Base-by-base conservation (phyloP, 768 basidiomycete species). In the Mycena filopes region DNA sequence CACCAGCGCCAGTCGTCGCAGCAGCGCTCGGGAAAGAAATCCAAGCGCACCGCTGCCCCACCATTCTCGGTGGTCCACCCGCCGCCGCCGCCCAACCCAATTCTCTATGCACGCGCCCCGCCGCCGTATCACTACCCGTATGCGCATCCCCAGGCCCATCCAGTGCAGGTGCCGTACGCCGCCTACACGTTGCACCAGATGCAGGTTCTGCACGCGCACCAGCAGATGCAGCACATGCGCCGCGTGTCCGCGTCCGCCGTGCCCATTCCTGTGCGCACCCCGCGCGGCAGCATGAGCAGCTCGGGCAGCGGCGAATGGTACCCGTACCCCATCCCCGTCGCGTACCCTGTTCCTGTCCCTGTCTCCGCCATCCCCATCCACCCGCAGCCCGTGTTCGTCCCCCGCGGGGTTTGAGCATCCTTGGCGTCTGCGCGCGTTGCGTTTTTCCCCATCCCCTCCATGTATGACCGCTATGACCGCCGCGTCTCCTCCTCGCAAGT, bases 171-270 rank as follows among this genome's bases (percentile, higher is more conserved):
- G 53, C 66, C 38, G 43, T 58, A 59, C 55, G 53, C 53, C 20
- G 66, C 61, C 21, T 65, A 69, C 33, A 58, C 36, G 36, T 36
- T 69, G 59, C 67, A 69, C 23, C 67, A 60, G 36, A 64, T 68
- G 55, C 67, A 68, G 50, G 57, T 57, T 21, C 38, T 64, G 63
- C 67, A 69, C 23, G 23, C 49, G 57, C 67, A 60, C 40, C 66
- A 67, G 55, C 54, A 68, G 45, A 62, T 63, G 61, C 67, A 68
- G 61, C 67, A 68, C 55, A 62, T 69, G 63, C 67, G 67, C 21
- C 63, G 50, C 28, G 59, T 64, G 46, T 68, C 67, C 33, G 59
- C 63, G 18, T 62, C 66, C 7, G 46, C 33, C 11, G 46, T 54
- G 20, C 31, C 43, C 26, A 25, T 58, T 12, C 55, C 41, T 10